Evolutionary conservation across 306 rosid genomes (phyloP), one percentile per base, ranked within the genome.

Genomic region (Astragalus glycyphyllos): DNA sequence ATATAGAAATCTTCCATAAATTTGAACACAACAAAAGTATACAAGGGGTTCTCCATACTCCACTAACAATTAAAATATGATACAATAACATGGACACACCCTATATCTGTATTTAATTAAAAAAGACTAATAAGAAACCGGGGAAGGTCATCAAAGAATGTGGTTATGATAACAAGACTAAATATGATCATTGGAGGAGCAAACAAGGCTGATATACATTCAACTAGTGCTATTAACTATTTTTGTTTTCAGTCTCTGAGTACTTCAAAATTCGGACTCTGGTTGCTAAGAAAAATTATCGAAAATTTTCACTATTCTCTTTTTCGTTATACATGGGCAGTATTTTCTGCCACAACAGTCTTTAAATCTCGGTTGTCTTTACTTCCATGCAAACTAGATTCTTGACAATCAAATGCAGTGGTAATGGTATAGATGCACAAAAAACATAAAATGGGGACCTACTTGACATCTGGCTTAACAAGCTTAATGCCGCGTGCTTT

Each of bases 381-480:
- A 58, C 57, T 65, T 29, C 44, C 44, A 78, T 72, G 58, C 48
- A 72, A 77, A 66, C 37, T 29, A 42, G 42, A 66, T 42, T 41
- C n/a, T n/a, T 41, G 59, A 66, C 51, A 49, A 17, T 29, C 13
- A 29, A 16, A 51, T 53, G 61, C 13, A 53, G 53, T 4, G 48
- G 53, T 40, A 48, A 14, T 11, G 37, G 56, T n/a, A 49, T 11
- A 60, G 68, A 79, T 65, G 73, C 73, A 73, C 58, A 69, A 8
- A 71, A 41, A 62, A 23, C 57, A 73, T 17, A 71, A 71, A 77
- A 40, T n/a, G 61, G 61, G 56, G 74, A 86, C 92, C 69, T 84
- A 94, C 99, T 94, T 94, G 84, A 89, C 90, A 81, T 94, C 96
- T 57, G 86, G 96, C 85, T 94, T 94, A 48, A 87, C 90, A 46